Evolutionary conservation across 192 early-diverging fungal species (phyloP).

Genomic region (Backusella sp.): DNA sequence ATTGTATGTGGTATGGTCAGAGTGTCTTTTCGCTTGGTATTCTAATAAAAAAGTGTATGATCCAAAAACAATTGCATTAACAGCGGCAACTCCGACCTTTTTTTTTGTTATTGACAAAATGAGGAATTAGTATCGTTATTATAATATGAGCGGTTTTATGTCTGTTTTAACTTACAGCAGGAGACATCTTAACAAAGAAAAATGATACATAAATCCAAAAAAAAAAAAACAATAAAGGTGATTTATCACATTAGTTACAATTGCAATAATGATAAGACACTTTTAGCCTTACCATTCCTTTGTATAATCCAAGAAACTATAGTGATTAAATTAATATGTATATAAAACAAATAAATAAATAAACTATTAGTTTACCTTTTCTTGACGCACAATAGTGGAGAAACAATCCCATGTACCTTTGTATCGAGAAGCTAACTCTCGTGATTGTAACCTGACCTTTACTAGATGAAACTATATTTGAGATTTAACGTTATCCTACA

Average conservation of each 20-base stretch:
- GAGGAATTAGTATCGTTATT: not conserved
- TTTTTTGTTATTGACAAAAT: not conserved
- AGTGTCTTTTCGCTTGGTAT: slow-evolving; percentile 38
- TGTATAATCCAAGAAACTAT: slow-evolving; percentile 54
- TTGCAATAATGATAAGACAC: not conserved
- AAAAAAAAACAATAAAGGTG: not conserved
- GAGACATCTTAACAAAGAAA: slow-evolving; percentile 42
- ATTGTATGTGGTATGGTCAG: not conserved
- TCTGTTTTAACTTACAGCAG: slow-evolving; percentile 41
- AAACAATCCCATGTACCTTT: slow-evolving; percentile 61
- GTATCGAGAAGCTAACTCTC: slow-evolving; percentile 48
- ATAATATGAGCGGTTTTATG: not conserved
- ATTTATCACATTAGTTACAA: slow-evolving; percentile 1
- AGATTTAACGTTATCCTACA: not conserved
- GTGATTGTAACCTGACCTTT: slow-evolving; percentile 57
- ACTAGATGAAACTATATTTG: slow-evolving; percentile 29
- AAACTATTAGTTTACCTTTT: slow-evolving; percentile 42
- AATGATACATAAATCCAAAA: not conserved
- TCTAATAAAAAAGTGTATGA: slow-evolving; percentile 50
- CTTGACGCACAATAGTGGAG: slow-evolving; percentile 48
- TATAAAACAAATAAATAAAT: slow-evolving; percentile 1
- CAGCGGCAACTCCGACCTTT: slow-evolving; percentile 54
- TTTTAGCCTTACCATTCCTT: slow-evolving; percentile 55
- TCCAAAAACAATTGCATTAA: slow-evolving; percentile 58
- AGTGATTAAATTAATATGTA: not conserved